These are phyloP conservation scores for Aspergillus homomorphus DNA, from an alignment of 495 filamentous ascomycete genomes.

Conservation along the genomic window DNA sequence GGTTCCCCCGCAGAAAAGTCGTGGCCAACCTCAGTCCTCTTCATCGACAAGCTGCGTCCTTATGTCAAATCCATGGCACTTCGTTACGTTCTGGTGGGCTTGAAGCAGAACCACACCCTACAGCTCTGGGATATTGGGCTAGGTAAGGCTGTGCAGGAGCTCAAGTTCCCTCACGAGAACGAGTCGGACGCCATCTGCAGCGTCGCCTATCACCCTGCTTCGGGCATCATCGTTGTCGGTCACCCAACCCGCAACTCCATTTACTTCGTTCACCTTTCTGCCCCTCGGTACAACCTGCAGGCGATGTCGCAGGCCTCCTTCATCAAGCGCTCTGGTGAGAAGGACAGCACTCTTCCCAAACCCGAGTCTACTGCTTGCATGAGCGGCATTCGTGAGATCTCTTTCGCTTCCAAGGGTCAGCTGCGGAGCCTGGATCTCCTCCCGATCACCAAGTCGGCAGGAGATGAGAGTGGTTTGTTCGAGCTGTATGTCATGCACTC, in stretches of 20 bases:
- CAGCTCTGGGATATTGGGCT: constrained; percentile 98
- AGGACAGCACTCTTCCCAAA: constrained; percentile 69
- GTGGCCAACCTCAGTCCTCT: constrained; percentile 91
- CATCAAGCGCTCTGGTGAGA: constrained; percentile 68
- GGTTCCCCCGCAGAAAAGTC: constrained; percentile 79
- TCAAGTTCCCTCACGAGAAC: constrained; percentile 92
- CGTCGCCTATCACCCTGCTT: constrained; percentile 83
- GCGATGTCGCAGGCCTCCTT: constrained; percentile 82
- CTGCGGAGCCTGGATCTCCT: constrained; percentile 88
- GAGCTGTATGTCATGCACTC: constrained; percentile 98
- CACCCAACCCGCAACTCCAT: constrained; percentile 97
- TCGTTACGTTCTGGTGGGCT: constrained; percentile 91
- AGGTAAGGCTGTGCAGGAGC: constrained; percentile 90
- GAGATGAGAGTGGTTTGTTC: constrained; percentile 63
- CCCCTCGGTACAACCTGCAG: constrained; percentile 80
- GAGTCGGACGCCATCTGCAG: constrained; percentile 97
- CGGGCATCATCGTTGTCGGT: constrained; percentile 89
- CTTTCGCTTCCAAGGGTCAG: constrained; percentile 81
- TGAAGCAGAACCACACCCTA: constrained; percentile 98
- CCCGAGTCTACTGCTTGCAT: constrained; percentile 94
- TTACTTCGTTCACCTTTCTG: constrained; percentile 92
- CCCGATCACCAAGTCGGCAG: constrained; percentile 48
- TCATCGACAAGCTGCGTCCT: constrained; percentile 91
- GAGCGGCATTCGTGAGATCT: constrained; percentile 91
- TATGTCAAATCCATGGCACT: constrained; percentile 82